Conservation (phyloP, 2,329 filamentous ascomycete genomes). For the Hymenoscyphus linearis region DNA sequence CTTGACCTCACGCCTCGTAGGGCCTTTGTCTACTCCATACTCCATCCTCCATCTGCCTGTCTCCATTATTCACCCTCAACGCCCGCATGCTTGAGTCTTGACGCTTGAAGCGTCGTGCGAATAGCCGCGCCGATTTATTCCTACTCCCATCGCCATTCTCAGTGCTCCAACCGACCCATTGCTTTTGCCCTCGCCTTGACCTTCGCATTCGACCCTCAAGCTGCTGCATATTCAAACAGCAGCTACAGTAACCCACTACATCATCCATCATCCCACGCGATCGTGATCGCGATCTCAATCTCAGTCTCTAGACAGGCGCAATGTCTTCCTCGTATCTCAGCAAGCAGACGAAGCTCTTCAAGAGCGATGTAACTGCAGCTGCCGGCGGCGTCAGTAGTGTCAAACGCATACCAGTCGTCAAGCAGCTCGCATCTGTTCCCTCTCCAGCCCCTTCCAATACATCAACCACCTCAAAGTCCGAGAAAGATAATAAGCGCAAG, state of each 20-base stretch:
- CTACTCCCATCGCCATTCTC: neutral
- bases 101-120: neutral
- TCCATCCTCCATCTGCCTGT: too few species aligned
- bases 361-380: slow-evolving; percentile 56
- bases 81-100: neutral
- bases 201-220: neutral
- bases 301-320: neutral
- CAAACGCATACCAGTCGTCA: slow-evolving; percentile 41
- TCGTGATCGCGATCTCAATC: neutral
- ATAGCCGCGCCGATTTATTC: neutral
- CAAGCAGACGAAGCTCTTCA: slow-evolving; percentile 59
- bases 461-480: slow-evolving; percentile 45
- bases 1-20: neutral
- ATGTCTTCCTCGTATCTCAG: slow-evolving; percentile 59
- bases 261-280: neutral
- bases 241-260: neutral
- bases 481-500: slow-evolving; percentile 60
- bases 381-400: slow-evolving; percentile 52
- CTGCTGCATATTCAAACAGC: neutral
- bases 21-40: too few species aligned
- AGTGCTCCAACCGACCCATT: too few species aligned
- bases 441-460: slow-evolving; percentile 58
- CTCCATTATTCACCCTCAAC: neutral
- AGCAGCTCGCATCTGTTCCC: slow-evolving; percentile 45
- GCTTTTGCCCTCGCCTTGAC: neutral